Evolutionary conservation across 345 rosid species (phyloP).

Genomic region (Passiflora organensis): DNA sequence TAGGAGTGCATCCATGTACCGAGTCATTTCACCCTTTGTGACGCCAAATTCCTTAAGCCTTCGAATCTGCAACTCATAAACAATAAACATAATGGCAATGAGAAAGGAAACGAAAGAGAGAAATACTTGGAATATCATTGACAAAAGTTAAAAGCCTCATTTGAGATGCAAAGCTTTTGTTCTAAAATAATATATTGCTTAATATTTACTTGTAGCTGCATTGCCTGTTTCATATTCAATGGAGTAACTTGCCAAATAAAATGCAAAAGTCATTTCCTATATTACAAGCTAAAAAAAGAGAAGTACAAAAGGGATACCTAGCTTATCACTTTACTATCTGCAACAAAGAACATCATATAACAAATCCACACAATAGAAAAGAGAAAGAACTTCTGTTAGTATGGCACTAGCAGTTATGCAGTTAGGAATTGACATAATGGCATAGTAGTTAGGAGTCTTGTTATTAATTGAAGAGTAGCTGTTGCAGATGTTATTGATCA

Average conservation of each 20-base stretch:
- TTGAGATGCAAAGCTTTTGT: background rate
- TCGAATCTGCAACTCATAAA: slow-evolving; percentile 56
- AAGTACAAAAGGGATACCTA: too few species aligned
- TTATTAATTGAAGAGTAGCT: too few species aligned
- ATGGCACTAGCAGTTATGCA: too few species aligned
- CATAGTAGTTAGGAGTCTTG: too few species aligned
- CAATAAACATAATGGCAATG: slow-evolving; percentile 8
- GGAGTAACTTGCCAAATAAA: background rate
- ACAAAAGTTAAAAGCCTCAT: background rate
- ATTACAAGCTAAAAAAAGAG: too few species aligned
- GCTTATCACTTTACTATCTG: too few species aligned
- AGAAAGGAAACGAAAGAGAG: slow-evolving; percentile 1
- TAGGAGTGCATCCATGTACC: slow-evolving; percentile 92
- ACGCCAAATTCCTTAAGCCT: slow-evolving; percentile 99
- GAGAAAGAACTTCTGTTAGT: too few species aligned
- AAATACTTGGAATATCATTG: slow-evolving; percentile 3
- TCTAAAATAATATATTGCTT: background rate
- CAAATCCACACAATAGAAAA: too few species aligned
- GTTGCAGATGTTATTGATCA: too few species aligned
- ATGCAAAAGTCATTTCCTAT: background rate
- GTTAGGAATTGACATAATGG: too few species aligned
- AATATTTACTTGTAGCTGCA: background rate
- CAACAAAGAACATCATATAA: too few species aligned
- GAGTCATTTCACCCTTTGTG: slow-evolving; percentile 91
- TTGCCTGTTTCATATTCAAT: background rate